These are phyloP conservation scores for Athelia sp. DNA, from an alignment of 1,284 basidiomycete genomes.

Conservation along the genomic window DNA sequence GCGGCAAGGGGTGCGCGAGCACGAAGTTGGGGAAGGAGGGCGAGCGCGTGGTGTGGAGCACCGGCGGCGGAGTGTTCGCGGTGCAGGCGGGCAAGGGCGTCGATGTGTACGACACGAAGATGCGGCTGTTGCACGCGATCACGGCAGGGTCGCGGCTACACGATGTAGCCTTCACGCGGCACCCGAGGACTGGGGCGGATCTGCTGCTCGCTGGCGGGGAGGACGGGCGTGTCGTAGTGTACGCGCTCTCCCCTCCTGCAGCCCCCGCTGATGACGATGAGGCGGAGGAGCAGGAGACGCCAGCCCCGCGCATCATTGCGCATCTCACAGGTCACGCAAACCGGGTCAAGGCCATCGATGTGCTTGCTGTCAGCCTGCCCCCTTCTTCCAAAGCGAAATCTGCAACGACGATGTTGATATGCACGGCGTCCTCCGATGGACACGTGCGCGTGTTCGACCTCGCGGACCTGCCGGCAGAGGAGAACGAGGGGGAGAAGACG, in stretches of 20 bases:
- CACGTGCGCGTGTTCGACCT: slow-evolving; percentile 79
- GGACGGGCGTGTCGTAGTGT: slow-evolving; percentile 79
- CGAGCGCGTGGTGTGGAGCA: slow-evolving; percentile 83
- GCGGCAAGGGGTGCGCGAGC: slow-evolving; percentile 86
- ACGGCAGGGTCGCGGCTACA: slow-evolving; percentile 81
- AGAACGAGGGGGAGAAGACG: slow-evolving; percentile 17
- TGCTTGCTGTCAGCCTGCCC: slow-evolving; percentile 52
- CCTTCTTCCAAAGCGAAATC: slow-evolving; percentile 14
- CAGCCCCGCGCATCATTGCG: slow-evolving; percentile 47
- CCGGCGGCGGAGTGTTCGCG: slow-evolving; percentile 69
- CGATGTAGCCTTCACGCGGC: slow-evolving; percentile 66
- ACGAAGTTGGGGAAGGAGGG: slow-evolving; percentile 87
- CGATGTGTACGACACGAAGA: slow-evolving; percentile 78
- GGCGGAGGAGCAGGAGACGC: slow-evolving; percentile 19
- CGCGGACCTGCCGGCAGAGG: slow-evolving; percentile 32
- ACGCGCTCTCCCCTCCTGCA: slow-evolving; percentile 22
- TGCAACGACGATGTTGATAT: slow-evolving; percentile 52
- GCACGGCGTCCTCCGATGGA: slow-evolving; percentile 82
- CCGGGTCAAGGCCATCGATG: slow-evolving; percentile 71
- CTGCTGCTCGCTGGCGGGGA: slow-evolving; percentile 80
- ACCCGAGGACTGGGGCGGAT: slow-evolving; percentile 49
- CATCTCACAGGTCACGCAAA: slow-evolving; percentile 69
- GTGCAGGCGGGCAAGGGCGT: slow-evolving; percentile 77
- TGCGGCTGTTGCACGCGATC: slow-evolving; percentile 68
- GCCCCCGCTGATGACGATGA: slow-evolving; percentile 22